Evolutionary conservation across 768 basidiomycete genomes (phyloP), one percentile per base, ranked within the genome.

Genomic region (Leccinum fibrillosum): DNA sequence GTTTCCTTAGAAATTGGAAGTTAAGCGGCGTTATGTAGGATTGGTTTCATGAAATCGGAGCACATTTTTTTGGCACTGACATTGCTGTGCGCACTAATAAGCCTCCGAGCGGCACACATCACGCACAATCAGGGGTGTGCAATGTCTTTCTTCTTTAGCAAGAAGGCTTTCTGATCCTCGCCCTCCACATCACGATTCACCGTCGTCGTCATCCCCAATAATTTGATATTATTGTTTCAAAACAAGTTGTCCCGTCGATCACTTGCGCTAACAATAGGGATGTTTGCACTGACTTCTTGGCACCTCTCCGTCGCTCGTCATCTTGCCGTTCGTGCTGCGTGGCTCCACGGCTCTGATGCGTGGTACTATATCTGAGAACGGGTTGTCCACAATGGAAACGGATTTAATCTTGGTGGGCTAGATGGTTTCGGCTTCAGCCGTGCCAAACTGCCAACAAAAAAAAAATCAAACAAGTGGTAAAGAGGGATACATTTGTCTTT

Each of bases 281-380:
- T 35, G 15, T 5, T 15, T 13, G 6, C 7, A 72, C 86, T 60
- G 59, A 94, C 95, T 97, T 98, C 66, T 94, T 98, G 0, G 90
- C 92, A 25, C 89, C 86, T 63, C 85, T 86, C 57, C 85, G 79
- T 37, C 85, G 80, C 60, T 82, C 80, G 35, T 79, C 82, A 62
- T 92, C 89, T 65, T 92, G 91, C n/a, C 89, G 77, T 69, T 93
- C 90, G 52, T 81, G 80, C 64, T 87, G 87, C 1, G 83, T 86
- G 60, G 85, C 80, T 67, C 92, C 86, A 42, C 85, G 82, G 2
- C 94, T 1, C 96, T 99, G 59, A 98, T 99, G 23, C 97, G 87
- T 5, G 96, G 96, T 37, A 94, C 82, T 62, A 98, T 97, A 68
- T 98, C 95, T 54, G 88, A 84, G 70, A 97, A 98, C 0, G 97